Base-by-base conservation (phyloP, 225 moss, liverwort and hornwort species). In the Physcomitrellopsis africana region DNA sequence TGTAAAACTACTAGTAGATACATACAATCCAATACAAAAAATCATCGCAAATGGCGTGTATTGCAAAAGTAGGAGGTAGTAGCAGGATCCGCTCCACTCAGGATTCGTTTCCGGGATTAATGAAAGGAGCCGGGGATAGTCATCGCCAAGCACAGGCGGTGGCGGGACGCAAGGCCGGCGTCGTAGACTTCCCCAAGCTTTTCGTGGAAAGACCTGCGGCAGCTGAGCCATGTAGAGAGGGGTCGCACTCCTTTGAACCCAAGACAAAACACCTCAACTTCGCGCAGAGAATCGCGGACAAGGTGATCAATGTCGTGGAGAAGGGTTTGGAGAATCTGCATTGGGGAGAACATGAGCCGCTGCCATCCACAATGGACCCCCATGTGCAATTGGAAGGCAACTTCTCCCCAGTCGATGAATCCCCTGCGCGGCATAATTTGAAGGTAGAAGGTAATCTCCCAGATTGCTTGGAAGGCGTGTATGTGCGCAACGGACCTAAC, bases 401-500 rank as follows among this genome's bases (percentile, higher is more conserved):
- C 56, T 94, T 91, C 46, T 77, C 78, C 2, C 92, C 96, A 6
- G 94, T 96, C 53, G 82, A 71, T n/a, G 96, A 96, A 70, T 74
- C 79, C 7, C 79, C 93, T 0, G 83, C 75, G 2, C 74, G 81
- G 17, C 82, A 87, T 17, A 73, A 83, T 32, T 81, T 96, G 20
- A 85, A 94, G 64, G 91, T 96, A 0, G 74, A 73, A 5, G 96
- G 96, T 10, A 60, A 45, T 0, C 76, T 96, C 0, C 96, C 96
- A 0, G 60, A 72, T 20, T 79, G 79, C 27, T 67, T 96, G 24
- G 72, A 91, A 67, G 96, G 96, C 0, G 80, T 84, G 0, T 96
- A 94, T 19, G 79, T 94, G 1, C 88, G 96, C 29, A 96, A 96
- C 55, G 96, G 96, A 3, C 89, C 96, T 0, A 96, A 96, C 70